Evolutionary conservation across 169 alveolate genomes (phyloP), one percentile per base, ranked within the genome.

Genomic region (Cryptosporidium sp.): DNA sequence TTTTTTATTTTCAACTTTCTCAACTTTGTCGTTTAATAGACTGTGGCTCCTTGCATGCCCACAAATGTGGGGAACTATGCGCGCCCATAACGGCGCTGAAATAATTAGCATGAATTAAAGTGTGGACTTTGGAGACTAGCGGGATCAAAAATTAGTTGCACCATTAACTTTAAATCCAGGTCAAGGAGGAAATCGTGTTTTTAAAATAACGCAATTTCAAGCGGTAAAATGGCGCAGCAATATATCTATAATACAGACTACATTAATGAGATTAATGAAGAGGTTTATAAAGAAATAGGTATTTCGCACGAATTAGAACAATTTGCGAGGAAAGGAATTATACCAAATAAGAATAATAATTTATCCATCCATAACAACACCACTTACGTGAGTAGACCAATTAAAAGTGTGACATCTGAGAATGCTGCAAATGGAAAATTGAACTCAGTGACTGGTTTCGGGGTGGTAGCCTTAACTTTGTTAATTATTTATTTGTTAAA

Each of bases 11-110:
- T 23, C 35, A 53, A 53, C 6, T 53, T 52, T 52, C 61, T 53
- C 31, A 53, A 53, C 18, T n/a, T 53, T 56, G 67, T 48, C 56
- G 56, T 56, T 56, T 16, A 56, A 56, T 8, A 56, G 67, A 56
- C 67, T 56, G 72, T 65, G 72, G 72, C 9, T 33, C 72, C 61
- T 21, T 71, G 69, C 85, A 71, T 71, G 85, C 85, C 85, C 85
- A 71, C 85, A 71, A 71, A 21, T 71, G 67, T 71, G 85, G 61
- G 85, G 85, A 65, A 65, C 33, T 29, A 0, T 5, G 14, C 16
- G 67, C 67, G 67, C 16, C 18, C 9, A 56, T 2, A 8, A 1
- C 21, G 72, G 72, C 51, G 72, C 72, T 12, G 33, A 16, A 65
- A 18, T 10, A 35, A 18, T 3, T 33, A 21, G 35, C 37, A 56